Conservation (phyloP, 1,139 yeast genomes). For the Meyerozyma guilliermondii region DNA sequence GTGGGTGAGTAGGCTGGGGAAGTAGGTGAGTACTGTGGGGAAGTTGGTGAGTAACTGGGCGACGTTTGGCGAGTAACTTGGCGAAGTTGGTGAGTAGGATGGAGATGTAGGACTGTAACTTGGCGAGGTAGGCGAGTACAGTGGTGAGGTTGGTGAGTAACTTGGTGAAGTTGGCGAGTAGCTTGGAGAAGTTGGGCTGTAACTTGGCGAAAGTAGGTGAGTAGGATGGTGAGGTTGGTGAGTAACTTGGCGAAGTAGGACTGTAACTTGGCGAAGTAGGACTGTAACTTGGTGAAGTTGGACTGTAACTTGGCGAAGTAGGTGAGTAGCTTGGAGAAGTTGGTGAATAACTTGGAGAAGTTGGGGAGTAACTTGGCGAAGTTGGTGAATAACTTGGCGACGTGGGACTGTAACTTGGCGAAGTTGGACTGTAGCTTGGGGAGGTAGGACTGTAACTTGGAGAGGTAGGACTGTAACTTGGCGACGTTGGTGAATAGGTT, state of each 20-base stretch:
- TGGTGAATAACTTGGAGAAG: slow-evolving; percentile 67
- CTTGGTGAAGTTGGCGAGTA: slow-evolving; percentile 51
- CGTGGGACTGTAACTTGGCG: slow-evolving; percentile 72
- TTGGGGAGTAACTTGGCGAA: slow-evolving; percentile 66
- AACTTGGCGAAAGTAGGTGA: slow-evolving; percentile 44
- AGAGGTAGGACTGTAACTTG: slow-evolving; percentile 61
- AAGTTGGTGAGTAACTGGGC: slow-evolving; percentile 49
- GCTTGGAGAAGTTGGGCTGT: slow-evolving; percentile 39
- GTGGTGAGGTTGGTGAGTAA: slow-evolving; percentile 13
- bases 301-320: slow-evolving; percentile 71
- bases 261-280: slow-evolving; percentile 54
- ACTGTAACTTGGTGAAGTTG: slow-evolving; percentile 60
- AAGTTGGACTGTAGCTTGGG: slow-evolving; percentile 68
- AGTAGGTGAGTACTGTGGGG: slow-evolving; percentile 26
- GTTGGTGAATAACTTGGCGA: slow-evolving; percentile 72
- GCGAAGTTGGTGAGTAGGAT: slow-evolving; percentile 56
- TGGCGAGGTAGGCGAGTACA: slow-evolving; percentile 57
- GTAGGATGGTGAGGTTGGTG: slow-evolving; percentile 62
- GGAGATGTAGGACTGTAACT: slow-evolving; percentile 60
- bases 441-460: slow-evolving; percentile 74
- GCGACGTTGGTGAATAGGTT: slow-evolving; percentile 51
- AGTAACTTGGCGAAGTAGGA: slow-evolving; percentile 60
- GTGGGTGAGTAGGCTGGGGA: slow-evolving; percentile 16
- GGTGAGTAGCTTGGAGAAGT: slow-evolving; percentile 70
- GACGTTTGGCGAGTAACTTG: slow-evolving; percentile 48